Conservation (phyloP, 2,329 filamentous ascomycete species). For the Calonectria honghensis region DNA sequence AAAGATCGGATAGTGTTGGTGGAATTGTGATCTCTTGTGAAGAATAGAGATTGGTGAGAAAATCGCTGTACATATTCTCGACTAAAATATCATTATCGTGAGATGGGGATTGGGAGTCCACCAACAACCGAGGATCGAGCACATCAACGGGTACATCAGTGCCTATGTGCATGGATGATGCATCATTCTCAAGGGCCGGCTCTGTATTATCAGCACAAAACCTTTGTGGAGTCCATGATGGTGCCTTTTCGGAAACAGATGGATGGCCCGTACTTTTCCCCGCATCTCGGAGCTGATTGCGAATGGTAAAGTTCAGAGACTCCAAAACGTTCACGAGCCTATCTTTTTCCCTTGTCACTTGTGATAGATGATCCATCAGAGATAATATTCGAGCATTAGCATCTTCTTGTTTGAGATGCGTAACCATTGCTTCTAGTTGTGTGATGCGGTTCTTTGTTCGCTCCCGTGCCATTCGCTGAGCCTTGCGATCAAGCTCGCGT, state of each 20-base stretch:
- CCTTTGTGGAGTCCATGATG: neutral
- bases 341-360: neutral
- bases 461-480: neutral
- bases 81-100: neutral
- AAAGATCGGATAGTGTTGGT: neutral
- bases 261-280: neutral
- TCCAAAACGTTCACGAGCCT: slow-evolving; percentile 1
- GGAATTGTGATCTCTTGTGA: neutral
- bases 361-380: neutral
- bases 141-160: neutral
- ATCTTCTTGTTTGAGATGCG: neutral
- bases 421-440: neutral
- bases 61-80: neutral
- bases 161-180: neutral
- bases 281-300: neutral
- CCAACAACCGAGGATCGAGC: neutral
- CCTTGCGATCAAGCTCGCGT: neutral
- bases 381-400: neutral
- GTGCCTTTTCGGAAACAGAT: neutral
- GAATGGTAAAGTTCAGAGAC: slow-evolving; percentile 9
- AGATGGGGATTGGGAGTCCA: neutral
- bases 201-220: neutral
- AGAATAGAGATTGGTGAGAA: neutral
- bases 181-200: no score
- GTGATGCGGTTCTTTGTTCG: slow-evolving; percentile 6